Evolutionary conservation across 2,329 filamentous ascomycete species (phyloP).

Genomic region (Fusarium decemcellulare): DNA sequence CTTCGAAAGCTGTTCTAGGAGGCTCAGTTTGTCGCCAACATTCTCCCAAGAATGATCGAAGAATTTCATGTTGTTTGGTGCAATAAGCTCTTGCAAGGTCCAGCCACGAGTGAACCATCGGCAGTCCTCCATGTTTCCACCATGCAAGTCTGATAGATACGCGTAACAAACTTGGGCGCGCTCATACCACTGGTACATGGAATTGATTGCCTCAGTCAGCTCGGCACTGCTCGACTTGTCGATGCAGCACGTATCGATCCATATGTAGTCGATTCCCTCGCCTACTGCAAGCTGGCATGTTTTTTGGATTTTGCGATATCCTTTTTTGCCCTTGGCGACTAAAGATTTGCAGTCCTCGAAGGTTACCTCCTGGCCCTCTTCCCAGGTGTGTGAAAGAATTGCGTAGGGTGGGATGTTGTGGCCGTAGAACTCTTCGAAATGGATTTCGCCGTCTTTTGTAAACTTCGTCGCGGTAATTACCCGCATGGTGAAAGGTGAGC

Average conservation of each 20-base stretch:
- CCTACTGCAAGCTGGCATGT: neutral
- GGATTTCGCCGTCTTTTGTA: neutral
- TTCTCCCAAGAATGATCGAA: neutral
- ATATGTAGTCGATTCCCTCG: conserved; percentile 10
- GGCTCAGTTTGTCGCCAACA: neutral
- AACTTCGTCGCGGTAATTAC: neutral
- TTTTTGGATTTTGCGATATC: conserved; percentile 8
- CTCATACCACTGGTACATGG: conserved; percentile 21
- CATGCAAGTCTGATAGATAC: conserved; percentile 5
- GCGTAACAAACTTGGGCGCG: conserved; percentile 9
- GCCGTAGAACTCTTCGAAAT: neutral
- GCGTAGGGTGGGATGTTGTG: conserved; percentile 5
- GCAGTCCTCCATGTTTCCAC: neutral
- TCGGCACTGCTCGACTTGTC: conserved; percentile 27
- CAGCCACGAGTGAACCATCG: neutral
- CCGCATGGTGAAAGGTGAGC: neutral
- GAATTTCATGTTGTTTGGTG: neutral
- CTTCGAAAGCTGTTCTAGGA: neutral
- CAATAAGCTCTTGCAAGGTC: neutral
- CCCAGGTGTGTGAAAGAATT: conserved; percentile 23
- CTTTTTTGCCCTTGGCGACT: neutral
- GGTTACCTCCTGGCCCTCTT: conserved; percentile 5
- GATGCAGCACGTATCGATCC: conserved; percentile 25
- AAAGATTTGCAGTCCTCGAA: neutral
- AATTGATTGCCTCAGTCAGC: conserved; percentile 20